These are phyloP conservation scores for Mycena chlorophos DNA, from an alignment of 768 basidiomycete species.

Conservation along the genomic window DNA sequence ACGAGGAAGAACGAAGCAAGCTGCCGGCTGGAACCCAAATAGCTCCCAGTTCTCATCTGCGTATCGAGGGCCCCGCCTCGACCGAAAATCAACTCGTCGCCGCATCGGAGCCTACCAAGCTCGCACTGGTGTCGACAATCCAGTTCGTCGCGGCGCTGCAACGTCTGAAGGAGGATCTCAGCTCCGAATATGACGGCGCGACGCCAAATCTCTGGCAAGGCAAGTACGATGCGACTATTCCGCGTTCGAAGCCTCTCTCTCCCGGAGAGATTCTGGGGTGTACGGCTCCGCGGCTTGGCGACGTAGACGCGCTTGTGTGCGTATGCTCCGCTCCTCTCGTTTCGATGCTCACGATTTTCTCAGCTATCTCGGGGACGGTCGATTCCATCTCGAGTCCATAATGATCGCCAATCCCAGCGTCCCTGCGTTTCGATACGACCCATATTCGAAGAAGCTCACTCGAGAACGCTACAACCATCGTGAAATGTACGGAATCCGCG, in stretches of 20 bases:
- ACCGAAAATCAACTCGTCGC: neutral
- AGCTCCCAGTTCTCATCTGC: conserved; percentile 52
- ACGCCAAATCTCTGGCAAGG: conserved; percentile 49
- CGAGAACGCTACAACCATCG: conserved; percentile 86
- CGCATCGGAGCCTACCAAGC: conserved; percentile 51
- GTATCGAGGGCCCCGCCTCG: conserved; percentile 52
- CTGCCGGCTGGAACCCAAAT: conserved; percentile 48
- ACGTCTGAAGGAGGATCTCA: conserved; percentile 77
- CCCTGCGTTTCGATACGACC: conserved; percentile 97
- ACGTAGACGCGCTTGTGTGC: conserved; percentile 90
- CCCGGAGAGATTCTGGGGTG: conserved; percentile 98
- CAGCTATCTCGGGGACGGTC: conserved; percentile 96
- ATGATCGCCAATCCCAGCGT: conserved; percentile 99
- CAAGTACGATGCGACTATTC: conserved; percentile 74
- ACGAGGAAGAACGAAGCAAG: conserved; percentile 46
- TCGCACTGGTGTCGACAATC: conserved; percentile 95
- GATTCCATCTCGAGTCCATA: conserved; percentile 96
- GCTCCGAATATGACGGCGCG: conserved; percentile 34
- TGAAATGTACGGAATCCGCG: conserved; percentile 79
- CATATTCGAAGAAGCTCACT: conserved; percentile 96
- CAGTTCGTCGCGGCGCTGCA: conserved; percentile 96
- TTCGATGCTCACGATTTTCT: conserved; percentile 10
- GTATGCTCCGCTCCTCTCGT: conserved; percentile 25
- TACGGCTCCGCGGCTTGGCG: conserved; percentile 79
- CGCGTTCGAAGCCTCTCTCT: conserved; percentile 89